Evolutionary conservation across 371 early-diverging fungal species (phyloP), one percentile per base, ranked within the genome.

Genomic region (Apophysomyces trapeziformis): DNA sequence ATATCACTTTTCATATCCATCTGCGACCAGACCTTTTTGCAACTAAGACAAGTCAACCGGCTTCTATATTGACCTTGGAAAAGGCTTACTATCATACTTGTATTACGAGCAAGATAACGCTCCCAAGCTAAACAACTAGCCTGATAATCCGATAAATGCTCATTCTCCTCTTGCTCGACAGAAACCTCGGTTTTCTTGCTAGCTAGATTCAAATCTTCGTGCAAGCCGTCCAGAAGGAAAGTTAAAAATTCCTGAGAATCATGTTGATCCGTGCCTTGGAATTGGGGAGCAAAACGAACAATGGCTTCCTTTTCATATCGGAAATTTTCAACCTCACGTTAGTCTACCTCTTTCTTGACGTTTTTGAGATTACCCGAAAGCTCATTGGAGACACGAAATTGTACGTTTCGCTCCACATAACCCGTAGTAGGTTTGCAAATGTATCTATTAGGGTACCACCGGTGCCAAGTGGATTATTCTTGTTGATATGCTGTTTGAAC

Each of bases 61-160:
- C 90, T 92, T 67, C 83, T 85, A 59, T 91, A 86, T 68, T 90
- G 91, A 6, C 95, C 96, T 79, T 94, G 95, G 72, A 97, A 95
- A 66, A 94, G 58, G 39, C 89, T 89, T 5, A 96, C 96, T 44
- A 99, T 83, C 16, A 97, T 89, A 54, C 94, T 93, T 65, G 88
- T 82, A 74, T 98, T 95, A 13, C 85, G 71, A 54, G 75, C 61
- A 47, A 86, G 76, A 72, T 96, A 94, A 35, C 82, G 74, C 39
- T 84, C 82, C 97, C 96, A 96, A 56, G 90, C 90, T 64, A 85
- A 79, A 6, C 68, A 82, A 6, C 84, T 80, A 7, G 84, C 86
- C 47, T 84, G 74, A 68, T 76, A 68, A 62, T 82, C 82, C 0
- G 72, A 69, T 32, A 82, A 45, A 13, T 57, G 64, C 50, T 79